Base-by-base conservation (phyloP, 805 yeast species). In the Ogataea glucozyma region DNA sequence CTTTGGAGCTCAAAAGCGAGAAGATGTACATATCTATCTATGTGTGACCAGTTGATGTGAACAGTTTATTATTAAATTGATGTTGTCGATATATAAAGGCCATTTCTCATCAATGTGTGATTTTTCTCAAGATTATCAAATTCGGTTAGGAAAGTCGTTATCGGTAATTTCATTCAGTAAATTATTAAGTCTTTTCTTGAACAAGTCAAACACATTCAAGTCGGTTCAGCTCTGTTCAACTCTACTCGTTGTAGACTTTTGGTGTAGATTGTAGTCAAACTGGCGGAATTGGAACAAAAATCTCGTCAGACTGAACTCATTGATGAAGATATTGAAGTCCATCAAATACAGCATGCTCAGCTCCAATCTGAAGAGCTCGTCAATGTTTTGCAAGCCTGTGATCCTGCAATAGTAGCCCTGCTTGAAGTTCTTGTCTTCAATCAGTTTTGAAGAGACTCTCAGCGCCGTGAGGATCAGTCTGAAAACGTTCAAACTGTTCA, bases 391-490 rank as follows among this genome's bases (percentile, higher is more conserved):
- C n/a, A 72, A 60, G 2, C 78, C 78, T 4, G 70, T 67, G n/a
- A 72, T 67, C 26, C 66, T 66, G 31, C 76, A 73, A 47, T 67
- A 72, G 34, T 65, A 64, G 22, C 53, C 54, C 39, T 70, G 76
- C 37, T 65, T 67, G 50, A 62, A 72, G 51, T 72, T 68, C 32
- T 71, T 64, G 48, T 72, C 78, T 47, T 72, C 78, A 19, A 72
- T 57, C 26, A 66, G 55, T 46, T 72, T 72, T 18, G 64, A 61
- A 29, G 74, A 61, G 18, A 73, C 57, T 30, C 78, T 53, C 12
- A 72, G 46, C 26, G 61, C 57, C 2, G 75, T 66, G 43, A 72
- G 55, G 7, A 70, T 51, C 33, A 72, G 51, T 24, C 78, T 49
- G 46, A 70, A 68, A 5, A 65, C 69, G 43, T 72, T 72, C 34